phyloP scores from a whole-genome alignment of 805 yeast genomes.

The Metschnikowia rubicola region DNA sequence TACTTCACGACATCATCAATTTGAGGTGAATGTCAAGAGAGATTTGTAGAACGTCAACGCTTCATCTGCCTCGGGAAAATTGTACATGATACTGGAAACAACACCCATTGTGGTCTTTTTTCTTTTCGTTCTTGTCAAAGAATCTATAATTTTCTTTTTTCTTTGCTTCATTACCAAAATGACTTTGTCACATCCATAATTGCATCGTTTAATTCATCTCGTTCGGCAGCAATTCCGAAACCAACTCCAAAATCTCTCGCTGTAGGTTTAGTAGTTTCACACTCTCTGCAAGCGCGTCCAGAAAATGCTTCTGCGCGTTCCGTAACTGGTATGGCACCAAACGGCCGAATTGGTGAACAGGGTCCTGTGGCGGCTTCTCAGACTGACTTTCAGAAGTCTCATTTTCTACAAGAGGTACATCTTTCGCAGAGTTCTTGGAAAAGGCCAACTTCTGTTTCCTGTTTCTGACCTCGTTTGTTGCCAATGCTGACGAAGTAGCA shows the following conservation, averaged over 20 bases:
- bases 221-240: neutral
- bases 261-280: slow-evolving; percentile 22
- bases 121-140: no score
- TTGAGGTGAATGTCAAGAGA: neutral
- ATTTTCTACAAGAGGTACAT: neutral
- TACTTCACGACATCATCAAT: slow-evolving; percentile 4
- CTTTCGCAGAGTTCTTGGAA: no score
- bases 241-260: slow-evolving; percentile 15
- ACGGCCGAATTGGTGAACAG: slow-evolving; percentile 45
- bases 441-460: neutral
- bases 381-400: neutral
- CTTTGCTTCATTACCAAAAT: no score
- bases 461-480: neutral
- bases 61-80: no score
- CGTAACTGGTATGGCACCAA: slow-evolving; percentile 43
- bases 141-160: no score
- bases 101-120: no score
- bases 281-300: slow-evolving; percentile 25
- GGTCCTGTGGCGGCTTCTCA: slow-evolving; percentile 12
- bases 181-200: no score
- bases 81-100: no score
- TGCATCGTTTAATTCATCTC: no score
- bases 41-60: slow-evolving; percentile 21
- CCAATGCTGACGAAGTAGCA: neutral
- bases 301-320: slow-evolving; percentile 37